A percentile compares a stretch with the other conserved stretches of the same genome.
Evolutionary conservation across 306 rosid genomes (phyloP).

Genomic region (Oxytropis ochrocephala): DNA sequence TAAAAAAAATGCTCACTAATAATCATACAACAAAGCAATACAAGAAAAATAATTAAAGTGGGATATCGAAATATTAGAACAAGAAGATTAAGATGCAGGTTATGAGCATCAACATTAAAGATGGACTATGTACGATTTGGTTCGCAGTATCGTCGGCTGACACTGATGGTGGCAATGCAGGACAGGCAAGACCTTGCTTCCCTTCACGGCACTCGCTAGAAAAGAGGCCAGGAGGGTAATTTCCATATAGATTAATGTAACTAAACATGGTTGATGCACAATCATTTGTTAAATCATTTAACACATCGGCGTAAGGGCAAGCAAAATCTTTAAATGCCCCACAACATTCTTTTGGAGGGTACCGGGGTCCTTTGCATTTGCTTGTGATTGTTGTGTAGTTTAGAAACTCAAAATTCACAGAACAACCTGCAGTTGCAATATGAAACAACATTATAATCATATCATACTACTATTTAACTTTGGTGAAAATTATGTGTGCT

Average conservation of each 20-base stretch:
- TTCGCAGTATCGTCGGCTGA: slow-evolving; percentile 25
- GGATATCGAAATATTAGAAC: slow-evolving; percentile 23
- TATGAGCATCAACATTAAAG: slow-evolving; percentile 30
- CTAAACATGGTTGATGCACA: slow-evolving; percentile 96
- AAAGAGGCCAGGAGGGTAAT: slow-evolving; percentile 93
- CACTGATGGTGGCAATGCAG: slow-evolving; percentile 52
- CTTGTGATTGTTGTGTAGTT: slow-evolving; percentile 81
- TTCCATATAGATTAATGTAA: slow-evolving; percentile 83
- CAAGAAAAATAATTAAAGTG: slow-evolving; percentile 12
- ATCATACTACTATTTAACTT: not conserved
- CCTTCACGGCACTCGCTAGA: slow-evolving; percentile 66
- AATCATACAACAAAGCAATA: slow-evolving; percentile 4
- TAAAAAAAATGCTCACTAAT: not conserved
- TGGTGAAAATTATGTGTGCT: not conserved
- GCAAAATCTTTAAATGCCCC: slow-evolving; percentile 64
- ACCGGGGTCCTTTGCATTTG: slow-evolving; percentile 85
- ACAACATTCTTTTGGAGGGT: slow-evolving; percentile 55
- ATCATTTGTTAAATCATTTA: slow-evolving; percentile 68
- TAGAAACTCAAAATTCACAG: slow-evolving; percentile 79
- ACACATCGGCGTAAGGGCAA: slow-evolving; percentile 59
- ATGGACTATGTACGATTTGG: slow-evolving; percentile 28
- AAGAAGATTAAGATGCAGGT: slow-evolving; percentile 33
- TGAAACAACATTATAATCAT: slow-evolving; percentile 4
- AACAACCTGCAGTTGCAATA: slow-evolving; percentile 63
- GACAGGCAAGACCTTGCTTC: slow-evolving; percentile 64